Evolutionary conservation across 2,329 filamentous ascomycete species (phyloP).

Genomic region (Botrytis tulipae): DNA sequence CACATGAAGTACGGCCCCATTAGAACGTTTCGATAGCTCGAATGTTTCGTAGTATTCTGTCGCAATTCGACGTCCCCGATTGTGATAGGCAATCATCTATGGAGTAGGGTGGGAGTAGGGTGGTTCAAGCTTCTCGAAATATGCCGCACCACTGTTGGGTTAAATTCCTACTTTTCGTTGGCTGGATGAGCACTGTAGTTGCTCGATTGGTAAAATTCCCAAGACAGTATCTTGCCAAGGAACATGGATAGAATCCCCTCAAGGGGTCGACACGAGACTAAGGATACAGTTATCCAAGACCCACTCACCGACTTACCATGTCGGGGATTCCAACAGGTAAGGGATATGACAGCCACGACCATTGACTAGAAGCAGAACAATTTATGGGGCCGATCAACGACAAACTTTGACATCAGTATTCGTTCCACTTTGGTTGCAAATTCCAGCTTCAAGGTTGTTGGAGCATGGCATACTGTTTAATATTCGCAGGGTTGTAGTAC

Average conservation of each 20-base stretch:
- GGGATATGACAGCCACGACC: not conserved
- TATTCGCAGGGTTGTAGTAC: not conserved
- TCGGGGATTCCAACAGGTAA: not conserved
- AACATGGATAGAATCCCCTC: not conserved
- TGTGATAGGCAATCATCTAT: not conserved
- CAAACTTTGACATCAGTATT: not conserved
- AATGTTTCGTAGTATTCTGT: not conserved
- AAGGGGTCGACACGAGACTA: not conserved
- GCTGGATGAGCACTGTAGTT: not conserved
- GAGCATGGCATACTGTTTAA: not conserved
- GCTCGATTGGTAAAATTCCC: not conserved
- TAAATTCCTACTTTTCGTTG: not conserved
- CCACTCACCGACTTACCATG: not conserved
- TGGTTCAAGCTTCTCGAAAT: not conserved
- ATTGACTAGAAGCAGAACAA: not conserved
- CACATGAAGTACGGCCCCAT: not conserved
- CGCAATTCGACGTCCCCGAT: not conserved
- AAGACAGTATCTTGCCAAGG: not conserved
- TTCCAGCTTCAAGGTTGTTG: not conserved
- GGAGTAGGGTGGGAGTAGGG: not conserved
- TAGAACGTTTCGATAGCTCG: not conserved
- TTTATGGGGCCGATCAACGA: not conserved
- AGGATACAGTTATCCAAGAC: not conserved
- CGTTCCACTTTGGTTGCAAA: not conserved
- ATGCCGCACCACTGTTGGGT: not conserved